Evolutionary conservation across 768 basidiomycete genomes (phyloP).

Genomic region (Kwoniella dendrophila): DNA sequence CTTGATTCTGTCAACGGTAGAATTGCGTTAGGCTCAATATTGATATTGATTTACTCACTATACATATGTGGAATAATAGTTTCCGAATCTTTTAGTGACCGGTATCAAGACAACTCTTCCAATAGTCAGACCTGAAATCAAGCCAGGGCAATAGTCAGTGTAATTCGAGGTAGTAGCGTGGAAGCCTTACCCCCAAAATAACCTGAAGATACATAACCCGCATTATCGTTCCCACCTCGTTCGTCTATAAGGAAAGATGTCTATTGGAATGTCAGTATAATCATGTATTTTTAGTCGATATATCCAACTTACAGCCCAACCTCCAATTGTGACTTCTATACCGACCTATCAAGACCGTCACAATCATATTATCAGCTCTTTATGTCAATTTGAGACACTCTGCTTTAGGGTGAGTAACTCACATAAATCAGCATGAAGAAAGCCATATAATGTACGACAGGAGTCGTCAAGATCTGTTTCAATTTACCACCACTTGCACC

Average conservation of each 20-base stretch:
- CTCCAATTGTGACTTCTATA: constrained; percentile 56
- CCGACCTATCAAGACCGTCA: constrained; percentile 43
- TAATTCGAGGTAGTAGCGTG: too few relatives aligned
- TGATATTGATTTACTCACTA: constrained; percentile 45
- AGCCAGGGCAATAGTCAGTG: too few relatives aligned
- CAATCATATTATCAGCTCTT: neutral
- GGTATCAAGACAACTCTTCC: constrained; percentile 63
- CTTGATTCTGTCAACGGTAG: neutral
- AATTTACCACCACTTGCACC: constrained; percentile 43
- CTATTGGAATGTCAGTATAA: constrained; percentile 24
- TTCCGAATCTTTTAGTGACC: constrained; percentile 59
- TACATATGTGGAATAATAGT: constrained; percentile 54
- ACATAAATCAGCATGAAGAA: constrained; percentile 56
- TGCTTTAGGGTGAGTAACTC: too few relatives aligned
- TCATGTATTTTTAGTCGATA: neutral
- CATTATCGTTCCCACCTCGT: constrained; percentile 37
- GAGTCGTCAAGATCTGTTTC: constrained; percentile 45
- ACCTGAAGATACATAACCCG: constrained; percentile 55
- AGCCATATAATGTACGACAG: constrained; percentile 50
- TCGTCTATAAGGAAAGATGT: constrained; percentile 46
- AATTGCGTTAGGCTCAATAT: neutral
- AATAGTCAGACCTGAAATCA: constrained; percentile 56
- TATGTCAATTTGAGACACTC: too few relatives aligned
- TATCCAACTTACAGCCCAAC: constrained; percentile 45
- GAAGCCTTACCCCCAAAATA: constrained; percentile 56